These are phyloP conservation scores for Terfezia boudieri DNA, from an alignment of 495 filamentous ascomycete species.

Conservation along the genomic window DNA sequence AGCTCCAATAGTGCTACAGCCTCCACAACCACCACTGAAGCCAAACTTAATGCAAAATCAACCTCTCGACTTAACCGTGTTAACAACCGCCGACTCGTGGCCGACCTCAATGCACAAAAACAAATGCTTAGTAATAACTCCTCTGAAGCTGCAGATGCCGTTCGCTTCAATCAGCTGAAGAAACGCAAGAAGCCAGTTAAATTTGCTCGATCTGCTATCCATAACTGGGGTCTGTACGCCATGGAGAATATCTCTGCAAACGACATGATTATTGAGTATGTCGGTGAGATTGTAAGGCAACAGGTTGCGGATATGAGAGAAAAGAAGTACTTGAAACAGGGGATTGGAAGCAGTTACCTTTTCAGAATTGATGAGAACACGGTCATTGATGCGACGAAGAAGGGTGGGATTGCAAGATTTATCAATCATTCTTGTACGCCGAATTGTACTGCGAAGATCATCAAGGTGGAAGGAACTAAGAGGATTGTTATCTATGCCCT, in stretches of 20 bases:
- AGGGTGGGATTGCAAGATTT: constrained; percentile 91
- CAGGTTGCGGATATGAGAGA: constrained; percentile 91
- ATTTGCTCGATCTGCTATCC: constrained; percentile 92
- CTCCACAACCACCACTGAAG: constrained; percentile 4
- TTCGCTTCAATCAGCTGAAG: constrained; percentile 97
- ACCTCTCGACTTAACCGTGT: constrained; percentile 73
- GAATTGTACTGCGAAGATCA: constrained; percentile 98
- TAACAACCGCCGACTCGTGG: constrained; percentile 81
- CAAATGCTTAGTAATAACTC: constrained; percentile 56
- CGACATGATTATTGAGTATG: constrained; percentile 99
- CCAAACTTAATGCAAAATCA: constrained; percentile 17
- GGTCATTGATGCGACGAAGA: constrained; percentile 94
- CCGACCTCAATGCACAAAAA: constrained; percentile 85
- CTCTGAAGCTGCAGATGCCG: constrained; percentile 37
- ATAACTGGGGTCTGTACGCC: constrained; percentile 95
- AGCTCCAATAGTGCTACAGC: constrained; percentile 18
- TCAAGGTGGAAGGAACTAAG: constrained; percentile 97
- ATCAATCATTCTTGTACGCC: constrained; percentile 98
- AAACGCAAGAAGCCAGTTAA: constrained; percentile 98
- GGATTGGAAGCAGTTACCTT: constrained; percentile 90
- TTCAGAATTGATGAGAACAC: constrained; percentile 97
- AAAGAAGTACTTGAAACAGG: constrained; percentile 74
- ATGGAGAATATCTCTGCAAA: constrained; percentile 93
- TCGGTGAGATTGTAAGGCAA: constrained; percentile 90
- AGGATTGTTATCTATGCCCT: constrained; percentile 96